Evolutionary conservation across 768 basidiomycete species (phyloP).

Genomic region (Hericium coralloides): DNA sequence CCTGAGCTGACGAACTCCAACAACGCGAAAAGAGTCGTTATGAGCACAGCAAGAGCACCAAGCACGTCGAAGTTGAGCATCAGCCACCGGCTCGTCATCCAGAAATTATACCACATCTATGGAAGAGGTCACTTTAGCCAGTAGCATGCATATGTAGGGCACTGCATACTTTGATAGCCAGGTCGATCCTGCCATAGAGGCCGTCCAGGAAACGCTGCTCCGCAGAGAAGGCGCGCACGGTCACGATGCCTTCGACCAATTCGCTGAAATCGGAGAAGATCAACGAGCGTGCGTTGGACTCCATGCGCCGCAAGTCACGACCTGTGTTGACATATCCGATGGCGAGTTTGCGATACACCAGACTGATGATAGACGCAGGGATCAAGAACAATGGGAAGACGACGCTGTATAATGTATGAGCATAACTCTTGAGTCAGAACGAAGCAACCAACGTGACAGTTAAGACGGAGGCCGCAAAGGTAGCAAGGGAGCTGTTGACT

Average conservation of each 20-base stretch:
- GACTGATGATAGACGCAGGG: constrained; percentile 67
- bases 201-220: constrained; percentile 71
- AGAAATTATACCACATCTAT: constrained; percentile 79
- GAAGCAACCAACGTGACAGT: constrained; percentile 48
- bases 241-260: constrained; percentile 83
- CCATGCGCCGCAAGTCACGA: constrained; percentile 81
- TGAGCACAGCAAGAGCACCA: constrained; percentile 62
- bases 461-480: constrained; percentile 67
- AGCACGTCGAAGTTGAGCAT: constrained; percentile 75
- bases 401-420: constrained; percentile 27
- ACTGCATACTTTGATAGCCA: constrained; percentile 54
- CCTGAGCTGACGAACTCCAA: constrained; percentile 50
- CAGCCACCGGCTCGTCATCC: constrained; percentile 89
- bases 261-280: constrained; percentile 81
- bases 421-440: background rate
- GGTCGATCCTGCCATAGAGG: constrained; percentile 64
- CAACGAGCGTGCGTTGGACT: constrained; percentile 78
- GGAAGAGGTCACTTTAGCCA: background rate
- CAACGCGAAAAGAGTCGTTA: constrained; percentile 71
- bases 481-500: constrained; percentile 71
- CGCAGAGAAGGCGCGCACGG: constrained; percentile 83
- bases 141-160: background rate
- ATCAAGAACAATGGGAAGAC: constrained; percentile 80
- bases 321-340: constrained; percentile 73
- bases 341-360: constrained; percentile 61